Evolutionary conservation across 768 basidiomycete species (phyloP), one percentile per base, ranked within the genome.

Genomic region (Piloderma croceum): DNA sequence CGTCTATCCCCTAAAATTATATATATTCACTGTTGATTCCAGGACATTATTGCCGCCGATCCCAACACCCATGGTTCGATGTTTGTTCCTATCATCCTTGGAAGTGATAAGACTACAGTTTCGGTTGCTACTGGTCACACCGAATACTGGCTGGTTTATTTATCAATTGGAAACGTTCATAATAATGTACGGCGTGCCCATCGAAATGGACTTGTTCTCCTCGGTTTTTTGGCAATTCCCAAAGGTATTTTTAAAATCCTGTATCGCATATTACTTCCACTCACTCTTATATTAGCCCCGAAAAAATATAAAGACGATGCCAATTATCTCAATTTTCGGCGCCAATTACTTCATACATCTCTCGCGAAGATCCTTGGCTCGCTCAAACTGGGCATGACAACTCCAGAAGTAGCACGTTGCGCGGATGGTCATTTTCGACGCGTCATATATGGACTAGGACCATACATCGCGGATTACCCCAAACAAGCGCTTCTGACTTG

Each of bases 241-340:
- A 60, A 63, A 39, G 47, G 61, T 61, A 38, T 5, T 43, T 44
- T n/a, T n/a, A n/a, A n/a, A n/a, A n/a, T n/a, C n/a, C n/a, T n/a
- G n/a, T n/a, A n/a, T n/a, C n/a, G n/a, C n/a, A n/a, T n/a, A n/a
- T n/a, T n/a, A n/a, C n/a, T n/a, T n/a, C n/a, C n/a, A n/a, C n/a
- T n/a, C n/a, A n/a, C n/a, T n/a, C n/a, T 3, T 7, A 37, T 19
- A 20, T 5, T 40, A 55, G 54, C 40, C n/a, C 45, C 35, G 15
- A 36, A 46, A 5, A 40, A 48, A 27, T 33, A 44, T 21, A 36
- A 39, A 3, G 37, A 49, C n/a, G 43, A 50, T 19, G 29, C 38
- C 1, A 21, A 27, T 0, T 58, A 49, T 24, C 33, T 46, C 0
- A 34, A 15, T 10, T 60, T 55, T 40, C 39, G 46, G 3, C 34